These are phyloP conservation scores for Globisporangium acanthophoron DNA, from an alignment of 352 stramenopile genomes.

Conservation along the genomic window DNA sequence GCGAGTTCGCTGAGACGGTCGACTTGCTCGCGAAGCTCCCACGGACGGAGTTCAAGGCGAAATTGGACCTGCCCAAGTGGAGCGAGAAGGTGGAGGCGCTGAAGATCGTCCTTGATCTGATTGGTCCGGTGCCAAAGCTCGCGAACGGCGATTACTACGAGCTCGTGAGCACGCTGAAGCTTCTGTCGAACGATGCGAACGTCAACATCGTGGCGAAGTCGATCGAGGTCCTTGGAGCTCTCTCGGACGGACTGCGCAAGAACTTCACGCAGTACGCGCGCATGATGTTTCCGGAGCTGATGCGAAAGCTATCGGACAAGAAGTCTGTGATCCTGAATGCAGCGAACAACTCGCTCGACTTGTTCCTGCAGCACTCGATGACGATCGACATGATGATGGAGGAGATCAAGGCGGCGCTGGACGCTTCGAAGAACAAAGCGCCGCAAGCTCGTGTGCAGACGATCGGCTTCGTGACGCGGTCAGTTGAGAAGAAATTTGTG, in stretches of 20 bases:
- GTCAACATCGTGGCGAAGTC: constrained; percentile 86
- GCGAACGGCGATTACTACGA: constrained; percentile 85
- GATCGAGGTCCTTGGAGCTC: constrained; percentile 73
- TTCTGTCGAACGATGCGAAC: constrained; percentile 78
- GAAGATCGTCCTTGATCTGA: constrained; percentile 81
- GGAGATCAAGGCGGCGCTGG: constrained; percentile 63
- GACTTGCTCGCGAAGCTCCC: constrained; percentile 77
- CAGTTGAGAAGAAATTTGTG: constrained; percentile 64
- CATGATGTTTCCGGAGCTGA: constrained; percentile 68
- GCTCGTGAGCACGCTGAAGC: constrained; percentile 76
- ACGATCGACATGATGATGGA: constrained; percentile 88
- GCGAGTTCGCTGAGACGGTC: constrained; percentile 83
- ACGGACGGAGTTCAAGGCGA: constrained; percentile 75
- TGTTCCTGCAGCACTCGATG: constrained; percentile 78
- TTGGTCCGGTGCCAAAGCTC: constrained; percentile 79
- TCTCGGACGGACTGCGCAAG: constrained; percentile 76
- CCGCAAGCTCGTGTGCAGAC: constrained; percentile 73
- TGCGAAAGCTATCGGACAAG: constrained; percentile 86
- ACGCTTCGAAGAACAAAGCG: constrained; percentile 79
- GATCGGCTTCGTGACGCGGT: constrained; percentile 60
- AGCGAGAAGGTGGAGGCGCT: constrained; percentile 83
- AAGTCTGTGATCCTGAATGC: constrained; percentile 78
- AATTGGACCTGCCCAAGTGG: constrained; percentile 75
- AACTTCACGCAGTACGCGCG: constrained; percentile 76
- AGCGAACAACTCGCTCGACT: constrained; percentile 78